Evolutionary conservation across 352 stramenopile genomes (phyloP), one percentile per base, ranked within the genome.

Genomic region (Globisporangium middletonii): DNA sequence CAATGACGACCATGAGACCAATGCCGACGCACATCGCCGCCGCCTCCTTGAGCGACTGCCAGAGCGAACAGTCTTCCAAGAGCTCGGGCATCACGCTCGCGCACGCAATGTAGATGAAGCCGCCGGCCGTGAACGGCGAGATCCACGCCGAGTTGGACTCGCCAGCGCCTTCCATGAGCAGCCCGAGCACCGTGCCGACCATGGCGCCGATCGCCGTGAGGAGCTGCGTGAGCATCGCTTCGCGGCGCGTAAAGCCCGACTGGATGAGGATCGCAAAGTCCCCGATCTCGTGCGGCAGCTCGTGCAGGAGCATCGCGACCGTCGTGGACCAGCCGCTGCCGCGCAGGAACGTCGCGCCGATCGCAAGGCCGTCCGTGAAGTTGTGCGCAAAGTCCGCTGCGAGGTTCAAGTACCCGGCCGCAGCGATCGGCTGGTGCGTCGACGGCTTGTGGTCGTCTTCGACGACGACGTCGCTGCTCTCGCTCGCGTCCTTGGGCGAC

Each of bases 61-160:
- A 53, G 13, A 95, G 55, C 45, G 81, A 91, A 38, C 81, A 89
- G 62, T 92, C 83, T 56, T 96, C 83, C 33, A 98, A 71, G 38
- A 97, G 69, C 64, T 97, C 85, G 7, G 92, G 89, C 67, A 98
- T 84, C 50, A 98, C 91, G 50, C 82, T 96, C 27, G 83, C 79
- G 53, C 86, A 92, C 30, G 90, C 87, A 42, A 98, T 85, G 69
- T 98, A 98, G 53, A 98, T 80, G 74, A 98, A 98, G 16, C 92
- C 92, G 59, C 85, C 85, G 46, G 85, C 85, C 18, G 83, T 95
- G 57, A 95, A 95, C 2, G 81, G 77, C 27, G 83, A 86, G 65
- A 95, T 88, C 77, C 83, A 91, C 56, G 77, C 79, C 35, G 81
- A 81, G 55, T 67, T 86, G n/a, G 76, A 75, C 50, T 88, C 72